Base-by-base conservation (phyloP, 768 basidiomycete genomes). In the Trametes cingulata region DNA sequence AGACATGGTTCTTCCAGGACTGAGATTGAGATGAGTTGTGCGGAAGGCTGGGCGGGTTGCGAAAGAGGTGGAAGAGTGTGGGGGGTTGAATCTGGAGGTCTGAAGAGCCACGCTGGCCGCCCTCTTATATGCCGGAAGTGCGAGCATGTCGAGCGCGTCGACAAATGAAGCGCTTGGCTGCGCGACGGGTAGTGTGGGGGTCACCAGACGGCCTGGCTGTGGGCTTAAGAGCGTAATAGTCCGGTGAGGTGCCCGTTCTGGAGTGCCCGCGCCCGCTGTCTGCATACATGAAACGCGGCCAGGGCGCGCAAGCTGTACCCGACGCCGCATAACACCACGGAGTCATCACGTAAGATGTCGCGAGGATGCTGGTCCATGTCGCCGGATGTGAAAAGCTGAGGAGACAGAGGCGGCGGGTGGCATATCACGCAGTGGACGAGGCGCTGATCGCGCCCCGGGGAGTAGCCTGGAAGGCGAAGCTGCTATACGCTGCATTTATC, bases 1-100 rank as follows among this genome's bases (percentile, higher is more conserved):
- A 6, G 67, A 50, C 66, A 67, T 69, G 40, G 59, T 42, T 52
- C 29, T 20, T n/a, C 29, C 12, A 9, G 35, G 5, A 6, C 19
- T 9, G 37, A 36, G 51, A 10, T 39, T 20, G 20, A 40, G 3
- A n/a, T 36, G 35, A 22, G 12, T 12, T 5, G 36, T 17, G 10
- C 17, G 6, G 19, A 33, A 19, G 41, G 36, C 9, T 13, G 24
- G 22, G 36, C 36, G 36, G 1, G 25, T 19, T 7, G 42, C 19
- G 33, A 36, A 41, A 27, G 15, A n/a, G n/a, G 22, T 37, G 22
- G 29, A 33, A 17, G 41, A 8, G 40, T 27, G 20, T 29, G 43
- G 12, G 27, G 22, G 37, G 25, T 3, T 25, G 24, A 43, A 5
- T 52, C 17, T 52, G 35, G 52, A 8, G 12, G 25, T 19, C n/a